A percentile compares a stretch with the other conserved stretches of the same genome.
Conservation (phyloP, 352 stramenopile species). For the Globisporangium rhizosaccharum region DNA sequence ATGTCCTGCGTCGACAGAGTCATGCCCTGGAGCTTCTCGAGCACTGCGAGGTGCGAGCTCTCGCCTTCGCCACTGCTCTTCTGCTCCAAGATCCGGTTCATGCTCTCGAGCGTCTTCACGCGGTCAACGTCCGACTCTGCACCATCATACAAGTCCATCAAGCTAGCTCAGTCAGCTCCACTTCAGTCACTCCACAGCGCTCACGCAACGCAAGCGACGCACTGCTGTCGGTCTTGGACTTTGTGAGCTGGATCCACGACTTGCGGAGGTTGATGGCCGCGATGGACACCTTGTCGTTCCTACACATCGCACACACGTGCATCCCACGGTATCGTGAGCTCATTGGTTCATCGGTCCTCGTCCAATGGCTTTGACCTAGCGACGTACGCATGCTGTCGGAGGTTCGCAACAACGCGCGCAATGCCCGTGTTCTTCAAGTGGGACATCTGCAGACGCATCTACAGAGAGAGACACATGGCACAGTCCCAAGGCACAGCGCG, state of each 20-base stretch:
- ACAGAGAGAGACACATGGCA: not conserved
- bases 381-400: conserved; percentile 71
- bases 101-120: conserved; percentile 41
- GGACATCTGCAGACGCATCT: conserved; percentile 59
- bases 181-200: not conserved
- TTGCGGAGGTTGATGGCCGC: conserved; percentile 58
- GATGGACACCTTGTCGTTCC: conserved; percentile 76
- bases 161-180: not conserved
- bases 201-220: conserved; percentile 3
- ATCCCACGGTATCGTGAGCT: too few species aligned
- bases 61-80: conserved; percentile 26
- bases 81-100: conserved; percentile 51
- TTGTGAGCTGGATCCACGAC: conserved; percentile 66
- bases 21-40: conserved; percentile 64
- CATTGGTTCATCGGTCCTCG: not conserved
- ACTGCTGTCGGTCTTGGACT: conserved; percentile 28
- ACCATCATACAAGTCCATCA: not conserved
- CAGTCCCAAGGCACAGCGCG: not conserved
- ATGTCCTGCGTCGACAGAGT: conserved; percentile 66
- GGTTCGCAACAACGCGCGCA: conserved; percentile 44
- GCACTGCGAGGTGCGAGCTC: conserved; percentile 31
- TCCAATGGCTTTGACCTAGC: not conserved
- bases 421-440: conserved; percentile 72
- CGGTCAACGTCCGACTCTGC: conserved; percentile 19
- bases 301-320: conserved; percentile 11